phyloP scores from a whole-genome alignment of 176 grass and related monocot genomes.

The Elaeis guineensis region DNA sequence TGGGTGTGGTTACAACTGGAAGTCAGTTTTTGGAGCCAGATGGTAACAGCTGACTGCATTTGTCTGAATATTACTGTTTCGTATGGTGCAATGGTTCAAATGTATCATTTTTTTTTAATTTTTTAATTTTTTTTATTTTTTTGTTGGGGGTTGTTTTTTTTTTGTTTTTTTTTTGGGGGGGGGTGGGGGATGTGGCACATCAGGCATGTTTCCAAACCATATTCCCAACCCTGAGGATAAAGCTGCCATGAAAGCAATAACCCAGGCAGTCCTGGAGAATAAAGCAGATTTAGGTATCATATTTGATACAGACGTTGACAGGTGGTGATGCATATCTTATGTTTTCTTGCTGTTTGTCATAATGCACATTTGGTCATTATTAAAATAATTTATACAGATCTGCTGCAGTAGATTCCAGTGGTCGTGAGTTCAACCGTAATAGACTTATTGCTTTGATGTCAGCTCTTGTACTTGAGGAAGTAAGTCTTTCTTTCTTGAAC shows the following conservation, averaged over 20 bases:
- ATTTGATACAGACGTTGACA: slow-evolving; percentile 99
- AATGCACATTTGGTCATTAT: neutral
- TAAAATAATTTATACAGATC: slow-evolving; percentile 49
- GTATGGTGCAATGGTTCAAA: no score
- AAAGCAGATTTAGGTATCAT: slow-evolving; percentile 96
- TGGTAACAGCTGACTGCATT: slow-evolving; percentile 46
- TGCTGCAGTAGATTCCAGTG: slow-evolving; percentile 84
- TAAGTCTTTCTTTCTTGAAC: slow-evolving; percentile 25
- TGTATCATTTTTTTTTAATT: neutral
- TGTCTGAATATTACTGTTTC: neutral
- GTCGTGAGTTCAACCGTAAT: slow-evolving; percentile 76
- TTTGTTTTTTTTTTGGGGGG: slow-evolving; percentile 6
- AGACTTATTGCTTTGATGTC: slow-evolving; percentile 87
- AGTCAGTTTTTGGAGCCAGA: slow-evolving; percentile 96
- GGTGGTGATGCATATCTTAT: slow-evolving; percentile 25
- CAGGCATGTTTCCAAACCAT: slow-evolving; percentile 96
- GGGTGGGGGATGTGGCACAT: neutral
- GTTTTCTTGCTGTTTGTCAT: neutral
- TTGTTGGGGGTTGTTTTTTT: neutral
- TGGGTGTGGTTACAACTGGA: slow-evolving; percentile 73
- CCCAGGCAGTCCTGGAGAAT: slow-evolving; percentile 77
- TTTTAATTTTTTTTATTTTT: slow-evolving; percentile 15
- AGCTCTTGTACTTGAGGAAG: slow-evolving; percentile 95
- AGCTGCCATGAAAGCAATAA: slow-evolving; percentile 86
- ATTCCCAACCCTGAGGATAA: slow-evolving; percentile 97